Conservation (phyloP, 1,139 yeast species). For the Sugiyamaella castrensis region DNA sequence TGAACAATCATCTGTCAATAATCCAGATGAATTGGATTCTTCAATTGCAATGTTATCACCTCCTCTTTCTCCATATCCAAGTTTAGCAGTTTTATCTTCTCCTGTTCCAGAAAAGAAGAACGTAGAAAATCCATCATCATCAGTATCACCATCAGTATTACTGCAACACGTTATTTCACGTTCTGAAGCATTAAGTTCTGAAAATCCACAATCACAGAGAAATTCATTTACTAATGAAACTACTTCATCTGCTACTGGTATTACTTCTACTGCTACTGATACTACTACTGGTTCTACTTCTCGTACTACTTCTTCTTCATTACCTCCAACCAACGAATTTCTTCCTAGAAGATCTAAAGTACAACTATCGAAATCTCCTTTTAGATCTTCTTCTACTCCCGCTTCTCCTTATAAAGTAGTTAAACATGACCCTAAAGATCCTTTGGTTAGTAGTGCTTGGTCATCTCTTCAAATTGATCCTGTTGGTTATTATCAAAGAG, state of each 20-base stretch:
- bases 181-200: too few relatives aligned
- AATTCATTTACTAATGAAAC: too few relatives aligned
- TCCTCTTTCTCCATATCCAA: constrained; percentile 32
- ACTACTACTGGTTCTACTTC: neutral
- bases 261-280: too few relatives aligned
- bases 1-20: neutral
- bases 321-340: constrained; percentile 4
- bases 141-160: neutral
- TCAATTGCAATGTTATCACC: constrained; percentile 29
- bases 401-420: constrained; percentile 19
- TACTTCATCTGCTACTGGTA: neutral
- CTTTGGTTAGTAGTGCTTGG: constrained; percentile 32
- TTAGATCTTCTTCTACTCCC: constrained; percentile 2
- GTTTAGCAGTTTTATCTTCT: constrained; percentile 17
- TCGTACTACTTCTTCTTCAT: neutral
- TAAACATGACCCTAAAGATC: constrained; percentile 22
- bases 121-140: neutral
- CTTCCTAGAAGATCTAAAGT: constrained; percentile 5
- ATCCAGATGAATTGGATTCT: constrained; percentile 4
- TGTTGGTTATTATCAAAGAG: constrained; percentile 30
- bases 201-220: too few relatives aligned
- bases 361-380: neutral
- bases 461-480: constrained; percentile 31
- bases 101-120: constrained; percentile 9
- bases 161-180: too few relatives aligned